Evolutionary conservation across 331 rosid species (phyloP).

Genomic region (Acacia pycnantha): DNA sequence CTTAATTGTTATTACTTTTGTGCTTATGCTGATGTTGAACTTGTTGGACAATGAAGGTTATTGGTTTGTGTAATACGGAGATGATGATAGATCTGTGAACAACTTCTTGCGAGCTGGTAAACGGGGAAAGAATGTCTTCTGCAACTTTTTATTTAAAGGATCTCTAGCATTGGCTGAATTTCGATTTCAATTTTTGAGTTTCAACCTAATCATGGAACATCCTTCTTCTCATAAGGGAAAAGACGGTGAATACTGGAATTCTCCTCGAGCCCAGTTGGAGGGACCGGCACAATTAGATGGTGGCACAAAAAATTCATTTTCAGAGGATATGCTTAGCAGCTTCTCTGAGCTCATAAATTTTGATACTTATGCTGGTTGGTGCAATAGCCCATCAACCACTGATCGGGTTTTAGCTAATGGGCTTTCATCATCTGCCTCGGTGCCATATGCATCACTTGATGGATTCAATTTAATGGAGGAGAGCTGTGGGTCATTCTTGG

Average conservation of each 20-base stretch:
- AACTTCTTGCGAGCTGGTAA: conserved; percentile 24
- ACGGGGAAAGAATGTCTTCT: conserved; percentile 31
- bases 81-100: not conserved
- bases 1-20: not conserved
- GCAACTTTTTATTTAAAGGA: conserved; percentile 26
- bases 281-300: conserved; percentile 41
- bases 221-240: conserved; percentile 46
- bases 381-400: conserved; percentile 39
- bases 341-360: conserved; percentile 68
- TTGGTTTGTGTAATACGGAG: not conserved
- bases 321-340: conserved; percentile 58
- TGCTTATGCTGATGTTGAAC: conserved; percentile 7
- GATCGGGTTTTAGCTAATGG: conserved; percentile 51
- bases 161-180: conserved; percentile 29
- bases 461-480: conserved; percentile 50
- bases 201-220: conserved; percentile 53
- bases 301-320: conserved; percentile 40
- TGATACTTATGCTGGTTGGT: conserved; percentile 79
- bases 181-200: conserved; percentile 23
- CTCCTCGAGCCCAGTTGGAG: conserved; percentile 46
- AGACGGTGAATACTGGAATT: conserved; percentile 46
- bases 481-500: conserved; percentile 34
- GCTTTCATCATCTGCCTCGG: conserved; percentile 43
- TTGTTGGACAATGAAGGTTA: not conserved
- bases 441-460: conserved; percentile 42